These are phyloP conservation scores for Corymbia maculata DNA, from an alignment of 345 rosid species.

Conservation along the genomic window DNA sequence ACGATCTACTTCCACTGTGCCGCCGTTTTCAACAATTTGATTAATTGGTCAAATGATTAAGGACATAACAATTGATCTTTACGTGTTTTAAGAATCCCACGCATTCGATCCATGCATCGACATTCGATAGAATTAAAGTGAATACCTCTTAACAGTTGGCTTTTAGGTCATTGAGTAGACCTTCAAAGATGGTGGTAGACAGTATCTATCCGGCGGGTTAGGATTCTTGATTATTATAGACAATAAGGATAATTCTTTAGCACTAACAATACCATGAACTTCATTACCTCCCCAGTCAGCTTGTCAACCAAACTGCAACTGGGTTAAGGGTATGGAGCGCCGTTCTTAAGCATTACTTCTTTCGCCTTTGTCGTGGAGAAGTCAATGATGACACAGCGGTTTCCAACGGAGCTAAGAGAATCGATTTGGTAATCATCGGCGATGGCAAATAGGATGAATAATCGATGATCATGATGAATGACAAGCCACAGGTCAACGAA, in stretches of 20 bases:
- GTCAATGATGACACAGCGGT: neutral
- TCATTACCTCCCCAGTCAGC: slow-evolving; percentile 1
- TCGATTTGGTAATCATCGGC: neutral
- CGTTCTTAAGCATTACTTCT: neutral
- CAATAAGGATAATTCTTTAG: neutral
- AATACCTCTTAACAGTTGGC: neutral
- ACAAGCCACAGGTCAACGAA: neutral
- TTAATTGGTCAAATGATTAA: too few species aligned
- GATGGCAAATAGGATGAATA: neutral
- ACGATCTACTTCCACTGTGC: too few species aligned
- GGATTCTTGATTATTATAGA: too few species aligned
- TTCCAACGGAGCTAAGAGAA: neutral
- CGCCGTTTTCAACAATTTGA: too few species aligned
- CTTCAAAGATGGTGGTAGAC: neutral
- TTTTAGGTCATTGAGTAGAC: neutral
- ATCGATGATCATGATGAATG: neutral
- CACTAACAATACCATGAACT: neutral
- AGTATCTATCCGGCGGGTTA: neutral
- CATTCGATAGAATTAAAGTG: neutral
- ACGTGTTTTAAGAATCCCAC: neutral
- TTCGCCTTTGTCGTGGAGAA: neutral
- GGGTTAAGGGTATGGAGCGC: slow-evolving; percentile 1
- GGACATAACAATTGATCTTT: neutral
- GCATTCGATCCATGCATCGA: neutral
- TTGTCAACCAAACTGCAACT: neutral